phyloP scores from a whole-genome alignment of 208 protist species.

The Crithidia brevicula region DNA sequence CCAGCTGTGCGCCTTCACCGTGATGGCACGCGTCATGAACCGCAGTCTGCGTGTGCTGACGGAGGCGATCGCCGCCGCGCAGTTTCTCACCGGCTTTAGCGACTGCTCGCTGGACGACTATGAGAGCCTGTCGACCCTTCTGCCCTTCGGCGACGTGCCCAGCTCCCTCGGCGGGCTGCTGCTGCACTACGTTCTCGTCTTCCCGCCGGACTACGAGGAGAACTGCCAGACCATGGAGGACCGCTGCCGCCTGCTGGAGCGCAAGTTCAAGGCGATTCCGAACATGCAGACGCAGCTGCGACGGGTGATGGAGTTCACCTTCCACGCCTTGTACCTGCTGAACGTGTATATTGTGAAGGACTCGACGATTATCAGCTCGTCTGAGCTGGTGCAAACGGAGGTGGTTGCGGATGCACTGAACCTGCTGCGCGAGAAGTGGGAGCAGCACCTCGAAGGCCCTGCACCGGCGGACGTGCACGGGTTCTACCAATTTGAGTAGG shows the following conservation, averaged over 20 bases:
- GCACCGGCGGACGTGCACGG: conserved; percentile 65
- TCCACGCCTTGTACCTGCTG: conserved; percentile 77
- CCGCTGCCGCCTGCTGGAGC: conserved; percentile 63
- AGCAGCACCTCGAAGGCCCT: conserved; percentile 65
- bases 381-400: conserved; percentile 32
- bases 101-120: conserved; percentile 67
- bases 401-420: conserved; percentile 60
- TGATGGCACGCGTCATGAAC: conserved; percentile 81
- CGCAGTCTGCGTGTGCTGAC: conserved; percentile 79
- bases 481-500: conserved; percentile 38
- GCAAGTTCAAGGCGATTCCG: conserved; percentile 72
- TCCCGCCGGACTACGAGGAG: conserved; percentile 79
- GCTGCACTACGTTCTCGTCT: conserved; percentile 89
- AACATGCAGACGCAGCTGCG: conserved; percentile 65
- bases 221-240: conserved; percentile 64
- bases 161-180: conserved; percentile 81
- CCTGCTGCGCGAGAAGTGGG: conserved; percentile 71
- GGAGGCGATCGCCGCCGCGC: conserved; percentile 75
- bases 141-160: conserved; percentile 77
- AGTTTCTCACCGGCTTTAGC: conserved; percentile 72
- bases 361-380: conserved; percentile 26
- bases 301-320: conserved; percentile 81
- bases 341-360: conserved; percentile 67
- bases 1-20: conserved; percentile 82
- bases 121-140: conserved; percentile 44